Evolutionary conservation across 805 yeast genomes (phyloP), one percentile per base, ranked within the genome.

Genomic region (Sugiyamaella americana): DNA sequence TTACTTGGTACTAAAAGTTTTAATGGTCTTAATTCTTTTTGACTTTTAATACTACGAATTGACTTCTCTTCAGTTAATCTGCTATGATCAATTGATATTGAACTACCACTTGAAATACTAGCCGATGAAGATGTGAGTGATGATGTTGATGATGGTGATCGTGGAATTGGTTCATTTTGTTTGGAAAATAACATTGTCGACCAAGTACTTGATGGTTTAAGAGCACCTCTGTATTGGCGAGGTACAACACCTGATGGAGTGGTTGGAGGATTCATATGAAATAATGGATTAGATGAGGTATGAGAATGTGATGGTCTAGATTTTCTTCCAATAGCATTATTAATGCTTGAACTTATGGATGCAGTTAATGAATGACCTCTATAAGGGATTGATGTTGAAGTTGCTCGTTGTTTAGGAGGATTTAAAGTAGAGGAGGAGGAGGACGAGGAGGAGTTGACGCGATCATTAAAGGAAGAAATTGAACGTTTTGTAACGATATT

Each of bases 381-480:
- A 8, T 26, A 13, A 32, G 40, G 13, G 6, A 26, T 30, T 4
- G 36, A 3, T 21, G 47, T 23, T 23, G 19, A 16, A 26, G 11
- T 16, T 2, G n/a, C 19, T 2, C 51, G 43, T 5, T 32, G 48
- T 29, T 39, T 37, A 13, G 48, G 51, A 8, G 44, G 32, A 22
- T 41, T 40, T 8, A 49, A 43, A n/a, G 37, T 16, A 17, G 41
- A 40, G 13, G 46, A 18, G 4, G 37, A 29, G 3, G 21, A 20
- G 40, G 16, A 17, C 5, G 37, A 16, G 19, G 16, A 18, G 18
- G 48, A 45, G 4, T n/a, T 36, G 19, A 39, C 44, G 1, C 54
- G 49, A 13, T 48, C 50, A 13, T 52, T 51, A 44, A 55, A 55
- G 19, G 46, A 43, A 13, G 56, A 40, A 10, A 55, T 43, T 16